phyloP scores from a whole-genome alignment of 2,329 filamentous ascomycete genomes.

The Botrytis fragariae region DNA sequence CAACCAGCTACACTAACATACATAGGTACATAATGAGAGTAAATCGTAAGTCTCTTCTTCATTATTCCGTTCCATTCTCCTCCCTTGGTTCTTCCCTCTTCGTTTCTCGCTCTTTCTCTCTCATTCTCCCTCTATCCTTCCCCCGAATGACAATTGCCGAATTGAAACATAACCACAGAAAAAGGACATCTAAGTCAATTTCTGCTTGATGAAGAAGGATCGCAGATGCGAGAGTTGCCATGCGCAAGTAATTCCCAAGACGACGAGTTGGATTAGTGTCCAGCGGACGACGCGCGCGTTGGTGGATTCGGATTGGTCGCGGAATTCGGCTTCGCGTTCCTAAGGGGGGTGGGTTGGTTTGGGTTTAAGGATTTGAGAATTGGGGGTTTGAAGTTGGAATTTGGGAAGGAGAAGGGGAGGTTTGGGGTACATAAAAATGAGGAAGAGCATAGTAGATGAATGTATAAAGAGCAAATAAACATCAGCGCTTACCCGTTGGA shows the following conservation, averaged over 20 bases:
- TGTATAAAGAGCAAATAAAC: not conserved
- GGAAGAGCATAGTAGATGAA: not conserved
- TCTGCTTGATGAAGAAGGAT: slow-evolving; percentile 99
- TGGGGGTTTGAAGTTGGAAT: not conserved
- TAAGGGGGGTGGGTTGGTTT: slow-evolving; percentile 42
- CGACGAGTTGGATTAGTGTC: slow-evolving; percentile 84
- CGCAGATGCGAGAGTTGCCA: slow-evolving; percentile 97
- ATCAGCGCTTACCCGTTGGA: slow-evolving; percentile 69
- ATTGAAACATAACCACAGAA: not conserved
- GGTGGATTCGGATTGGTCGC: slow-evolving; percentile 93
- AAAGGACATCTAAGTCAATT: slow-evolving; percentile 71
- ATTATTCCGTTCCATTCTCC: not conserved
- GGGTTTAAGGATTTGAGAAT: not conserved
- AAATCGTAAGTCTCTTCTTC: not conserved
- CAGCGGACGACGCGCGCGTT: slow-evolving; percentile 90
- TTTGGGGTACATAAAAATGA: not conserved
- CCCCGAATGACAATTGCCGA: not conserved
- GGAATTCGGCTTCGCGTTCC: slow-evolving; percentile 97
- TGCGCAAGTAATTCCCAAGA: slow-evolving; percentile 83
- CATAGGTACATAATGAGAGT: not conserved
- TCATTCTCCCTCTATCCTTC: not conserved
- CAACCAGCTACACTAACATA: not conserved
- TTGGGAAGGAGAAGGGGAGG: not conserved
- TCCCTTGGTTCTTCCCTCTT: slow-evolving; percentile 12
- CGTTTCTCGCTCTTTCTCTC: not conserved